phyloP scores from a whole-genome alignment of 768 basidiomycete genomes.

The Suillus americanus region DNA sequence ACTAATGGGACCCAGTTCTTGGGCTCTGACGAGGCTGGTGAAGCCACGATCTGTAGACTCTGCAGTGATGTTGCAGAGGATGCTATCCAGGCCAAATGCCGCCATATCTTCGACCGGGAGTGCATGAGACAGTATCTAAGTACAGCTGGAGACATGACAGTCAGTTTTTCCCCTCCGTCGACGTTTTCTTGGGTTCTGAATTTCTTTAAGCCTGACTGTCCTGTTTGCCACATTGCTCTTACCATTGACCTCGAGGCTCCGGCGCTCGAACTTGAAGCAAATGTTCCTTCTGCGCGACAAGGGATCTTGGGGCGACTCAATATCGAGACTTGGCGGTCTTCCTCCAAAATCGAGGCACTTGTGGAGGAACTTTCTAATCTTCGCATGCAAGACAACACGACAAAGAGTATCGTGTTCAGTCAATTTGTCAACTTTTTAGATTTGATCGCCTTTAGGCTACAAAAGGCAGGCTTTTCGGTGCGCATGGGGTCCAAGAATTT shows the following conservation, averaged over 20 bases:
- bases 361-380: slow-evolving; percentile 91
- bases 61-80: slow-evolving; percentile 98
- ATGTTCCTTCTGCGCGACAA: slow-evolving; percentile 54
- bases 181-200: background rate
- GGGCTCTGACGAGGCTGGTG: slow-evolving; percentile 54
- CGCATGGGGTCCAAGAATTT: background rate
- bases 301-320: slow-evolving; percentile 93
- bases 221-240: slow-evolving; percentile 88
- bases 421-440: slow-evolving; percentile 95
- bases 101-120: slow-evolving; percentile 93
- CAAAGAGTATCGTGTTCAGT: slow-evolving; percentile 96
- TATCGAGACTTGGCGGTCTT: slow-evolving; percentile 88
- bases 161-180: slow-evolving; percentile 33
- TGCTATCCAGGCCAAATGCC: slow-evolving; percentile 90
- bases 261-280: slow-evolving; percentile 80
- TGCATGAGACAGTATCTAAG: slow-evolving; percentile 94
- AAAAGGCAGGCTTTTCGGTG: slow-evolving; percentile 89
- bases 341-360: slow-evolving; percentile 96
- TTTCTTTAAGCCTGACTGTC: slow-evolving; percentile 74
- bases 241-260: slow-evolving; percentile 97
- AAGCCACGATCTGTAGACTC: slow-evolving; percentile 88
- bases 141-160: slow-evolving; percentile 62
- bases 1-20: slow-evolving; percentile 65
- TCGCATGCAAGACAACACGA: slow-evolving; percentile 80
- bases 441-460: slow-evolving; percentile 88